A percentile compares a stretch with the other conserved stretches of the same genome.
These are phyloP conservation scores for Hymenoscyphus fraxineus DNA, from an alignment of 2,329 filamentous ascomycete species.

Conservation along the genomic window DNA sequence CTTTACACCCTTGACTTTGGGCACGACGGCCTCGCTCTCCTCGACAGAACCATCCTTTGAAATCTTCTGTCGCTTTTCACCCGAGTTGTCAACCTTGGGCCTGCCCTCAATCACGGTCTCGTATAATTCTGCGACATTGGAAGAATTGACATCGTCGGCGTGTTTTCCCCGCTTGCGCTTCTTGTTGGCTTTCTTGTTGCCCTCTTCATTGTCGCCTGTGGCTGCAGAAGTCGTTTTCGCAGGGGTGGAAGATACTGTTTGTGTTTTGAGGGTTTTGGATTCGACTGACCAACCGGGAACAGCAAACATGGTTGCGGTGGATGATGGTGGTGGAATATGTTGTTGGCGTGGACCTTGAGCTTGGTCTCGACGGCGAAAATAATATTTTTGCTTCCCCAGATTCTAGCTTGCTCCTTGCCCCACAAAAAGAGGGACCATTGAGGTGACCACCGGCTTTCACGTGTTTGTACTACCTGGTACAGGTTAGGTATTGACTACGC, in stretches of 20 bases:
- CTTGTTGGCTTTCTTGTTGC: constrained; percentile 38
- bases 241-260: constrained; percentile 39
- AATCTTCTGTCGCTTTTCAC: constrained; percentile 31
- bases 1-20: constrained; percentile 10
- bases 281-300: constrained; percentile 90
- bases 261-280: constrained; percentile 65
- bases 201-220: constrained; percentile 33
- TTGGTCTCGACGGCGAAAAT: not conserved
- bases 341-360: not conserved
- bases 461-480: not conserved
- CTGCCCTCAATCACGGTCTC: constrained; percentile 74
- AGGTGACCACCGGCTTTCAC: not conserved
- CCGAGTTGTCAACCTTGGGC: constrained; percentile 36
- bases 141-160: constrained; percentile 58
- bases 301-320: constrained; percentile 66
- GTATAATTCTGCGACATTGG: constrained; percentile 75
- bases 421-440: not conserved
- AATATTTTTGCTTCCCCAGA: constrained; percentile 13
- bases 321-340: not conserved
- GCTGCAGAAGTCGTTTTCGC: constrained; percentile 23
- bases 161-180: constrained; percentile 52
- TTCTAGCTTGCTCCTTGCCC: not conserved
- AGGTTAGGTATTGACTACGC: too few relatives aligned
- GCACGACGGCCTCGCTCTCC: constrained; percentile 7
- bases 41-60: constrained; percentile 19